A percentile compares a stretch with the other conserved stretches of the same genome.
Evolutionary conservation across 768 basidiomycete genomes (phyloP).

Genomic region (Grammothele lineata): DNA sequence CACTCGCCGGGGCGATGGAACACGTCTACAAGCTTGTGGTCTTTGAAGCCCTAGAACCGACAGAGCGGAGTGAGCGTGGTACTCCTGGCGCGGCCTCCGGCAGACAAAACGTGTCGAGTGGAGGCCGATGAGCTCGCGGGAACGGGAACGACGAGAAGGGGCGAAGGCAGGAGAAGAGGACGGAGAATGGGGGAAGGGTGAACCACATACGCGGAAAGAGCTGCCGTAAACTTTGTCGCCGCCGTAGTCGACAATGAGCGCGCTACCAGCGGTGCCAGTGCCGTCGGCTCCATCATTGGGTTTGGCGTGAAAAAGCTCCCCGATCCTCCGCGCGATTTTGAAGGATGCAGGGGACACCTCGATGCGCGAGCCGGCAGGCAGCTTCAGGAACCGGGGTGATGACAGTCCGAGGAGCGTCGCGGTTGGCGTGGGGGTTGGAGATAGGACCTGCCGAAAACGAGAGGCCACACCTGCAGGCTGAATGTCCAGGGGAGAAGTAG

Average conservation of each 20-base stretch:
- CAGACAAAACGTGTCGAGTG: too few relatives aligned
- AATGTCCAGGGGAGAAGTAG: slow-evolving; percentile 4
- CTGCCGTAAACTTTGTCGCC: slow-evolving; percentile 60
- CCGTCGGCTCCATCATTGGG: slow-evolving; percentile 18
- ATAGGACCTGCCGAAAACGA: neutral
- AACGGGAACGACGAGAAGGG: slow-evolving; percentile 4
- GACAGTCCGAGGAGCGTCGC: slow-evolving; percentile 56
- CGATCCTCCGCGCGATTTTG: slow-evolving; percentile 63
- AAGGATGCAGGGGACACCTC: slow-evolving; percentile 78
- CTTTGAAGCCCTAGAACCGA: slow-evolving; percentile 72
- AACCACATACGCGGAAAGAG: slow-evolving; percentile 70
- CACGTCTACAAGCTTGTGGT: slow-evolving; percentile 79
- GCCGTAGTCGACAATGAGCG: slow-evolving; percentile 89
- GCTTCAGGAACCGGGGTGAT: slow-evolving; percentile 62
- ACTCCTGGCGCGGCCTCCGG: neutral
- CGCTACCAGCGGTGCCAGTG: slow-evolving; percentile 46
- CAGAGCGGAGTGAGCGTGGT: neutral
- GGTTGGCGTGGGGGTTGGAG: slow-evolving; percentile 51
- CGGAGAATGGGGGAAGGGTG: neutral
- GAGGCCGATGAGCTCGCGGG: neutral
- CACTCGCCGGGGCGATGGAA: slow-evolving; percentile 84
- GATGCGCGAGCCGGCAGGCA: slow-evolving; percentile 68
- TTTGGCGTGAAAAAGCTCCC: slow-evolving; percentile 47
- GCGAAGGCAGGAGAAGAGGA: neutral
- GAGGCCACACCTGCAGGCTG: too few relatives aligned